These are phyloP conservation scores for Flagelloscypha sp. DNA, from an alignment of 768 basidiomycete species.

Conservation along the genomic window DNA sequence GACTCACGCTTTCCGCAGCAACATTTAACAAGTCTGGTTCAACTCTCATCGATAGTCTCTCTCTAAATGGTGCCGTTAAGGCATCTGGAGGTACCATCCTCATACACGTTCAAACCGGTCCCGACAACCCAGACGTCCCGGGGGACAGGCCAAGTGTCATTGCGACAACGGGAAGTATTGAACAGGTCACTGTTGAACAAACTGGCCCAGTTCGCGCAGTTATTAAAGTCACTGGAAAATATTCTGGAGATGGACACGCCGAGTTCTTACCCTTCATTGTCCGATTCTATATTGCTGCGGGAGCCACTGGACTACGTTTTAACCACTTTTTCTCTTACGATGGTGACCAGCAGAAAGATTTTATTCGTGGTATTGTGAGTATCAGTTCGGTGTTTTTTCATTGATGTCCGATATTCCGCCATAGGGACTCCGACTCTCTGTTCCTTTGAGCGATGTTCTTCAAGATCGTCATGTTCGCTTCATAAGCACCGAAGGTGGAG, in stretches of 20 bases:
- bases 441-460: constrained; percentile 25
- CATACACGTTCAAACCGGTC: constrained; percentile 24
- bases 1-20: constrained; percentile 10
- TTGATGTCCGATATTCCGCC: background rate
- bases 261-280: constrained; percentile 28
- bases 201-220: constrained; percentile 28
- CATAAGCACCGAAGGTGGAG: constrained; percentile 21
- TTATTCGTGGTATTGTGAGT: constrained; percentile 27
- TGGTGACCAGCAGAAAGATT: constrained; percentile 28
- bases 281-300: constrained; percentile 27
- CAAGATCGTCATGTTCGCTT: constrained; percentile 30
- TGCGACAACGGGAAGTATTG: constrained; percentile 18
- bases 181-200: constrained; percentile 25
- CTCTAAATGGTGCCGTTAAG: constrained; percentile 19
- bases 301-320: constrained; percentile 22
- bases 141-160: constrained; percentile 17
- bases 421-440: constrained; percentile 25
- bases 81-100: constrained; percentile 23
- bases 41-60: constrained; percentile 22
- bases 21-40: constrained; percentile 25
- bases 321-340: constrained; percentile 33
- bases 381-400: background rate
- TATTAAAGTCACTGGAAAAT: constrained; percentile 29
- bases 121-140: constrained; percentile 24
- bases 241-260: constrained; percentile 22